These are phyloP conservation scores for Epichloe gansuensis DNA, from an alignment of 2,329 filamentous ascomycete genomes.

Conservation along the genomic window DNA sequence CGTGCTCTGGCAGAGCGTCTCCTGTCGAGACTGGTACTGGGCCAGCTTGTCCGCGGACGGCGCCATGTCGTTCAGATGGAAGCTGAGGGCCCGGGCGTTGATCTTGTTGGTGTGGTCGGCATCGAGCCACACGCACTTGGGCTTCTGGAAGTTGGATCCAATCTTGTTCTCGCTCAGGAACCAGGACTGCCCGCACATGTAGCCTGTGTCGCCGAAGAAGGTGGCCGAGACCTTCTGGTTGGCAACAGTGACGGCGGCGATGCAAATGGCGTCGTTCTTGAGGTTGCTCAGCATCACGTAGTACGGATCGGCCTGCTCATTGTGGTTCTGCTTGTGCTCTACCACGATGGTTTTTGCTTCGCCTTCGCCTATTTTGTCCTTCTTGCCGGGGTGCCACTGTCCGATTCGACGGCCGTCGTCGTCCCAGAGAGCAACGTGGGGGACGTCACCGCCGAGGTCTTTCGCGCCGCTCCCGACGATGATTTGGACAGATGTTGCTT, in stretches of 20 bases:
- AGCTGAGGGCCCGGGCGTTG: constrained; percentile 12
- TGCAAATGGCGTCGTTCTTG: constrained; percentile 13
- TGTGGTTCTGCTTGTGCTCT: constrained; percentile 6
- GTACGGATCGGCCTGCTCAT: constrained; percentile 2
- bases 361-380: constrained; percentile 2
- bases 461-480: not conserved
- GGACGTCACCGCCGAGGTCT: constrained; percentile 5
- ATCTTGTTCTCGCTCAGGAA: constrained; percentile 10
- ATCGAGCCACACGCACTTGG: constrained; percentile 15
- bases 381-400: constrained; percentile 4
- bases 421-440: constrained; percentile 10
- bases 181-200: constrained; percentile 13
- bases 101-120: constrained; percentile 10
- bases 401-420: constrained; percentile 9
- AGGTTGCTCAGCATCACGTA: constrained; percentile 12
- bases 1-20: constrained; percentile 11
- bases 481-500: not conserved
- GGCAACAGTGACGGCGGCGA: constrained; percentile 10
- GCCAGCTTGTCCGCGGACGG: constrained; percentile 6
- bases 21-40: constrained; percentile 7
- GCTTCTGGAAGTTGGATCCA: constrained; percentile 5
- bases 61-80: constrained; percentile 12
- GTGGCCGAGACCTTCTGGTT: constrained; percentile 6
- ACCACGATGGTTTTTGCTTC: constrained; percentile 2
- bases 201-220: constrained; percentile 12